Percentiles rank a stretch among this genome's conserved stretches.
These are phyloP conservation scores for Stereum hirsutum DNA, from an alignment of 1,284 basidiomycete species.

Conservation along the genomic window DNA sequence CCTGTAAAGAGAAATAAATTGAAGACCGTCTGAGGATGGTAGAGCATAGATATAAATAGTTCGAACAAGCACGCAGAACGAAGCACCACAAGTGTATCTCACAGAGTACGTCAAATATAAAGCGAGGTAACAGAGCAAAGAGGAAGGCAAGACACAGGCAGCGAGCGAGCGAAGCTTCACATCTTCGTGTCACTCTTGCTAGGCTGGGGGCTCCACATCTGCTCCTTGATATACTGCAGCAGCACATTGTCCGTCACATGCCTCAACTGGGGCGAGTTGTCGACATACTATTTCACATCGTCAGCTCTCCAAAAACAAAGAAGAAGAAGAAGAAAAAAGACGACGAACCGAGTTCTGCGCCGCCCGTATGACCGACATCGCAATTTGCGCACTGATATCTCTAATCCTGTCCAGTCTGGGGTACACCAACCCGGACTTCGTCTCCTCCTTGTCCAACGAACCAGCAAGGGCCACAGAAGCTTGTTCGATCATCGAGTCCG, in stretches of 20 bases:
- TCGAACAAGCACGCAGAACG: neutral
- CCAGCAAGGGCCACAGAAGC: slow-evolving; percentile 55
- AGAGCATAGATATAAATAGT: neutral
- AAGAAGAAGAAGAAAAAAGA: neutral
- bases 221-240: slow-evolving; percentile 38
- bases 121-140: neutral
- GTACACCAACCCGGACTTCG: slow-evolving; percentile 44
- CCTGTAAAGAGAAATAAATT: too few relatives aligned
- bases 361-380: slow-evolving; percentile 48
- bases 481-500: slow-evolving; percentile 53
- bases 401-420: slow-evolving; percentile 59
- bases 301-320: slow-evolving; percentile 1
- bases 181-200: neutral
- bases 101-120: neutral
- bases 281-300: slow-evolving; percentile 7
- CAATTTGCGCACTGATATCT: slow-evolving; percentile 57
- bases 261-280: slow-evolving; percentile 16
- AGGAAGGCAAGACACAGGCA: neutral
- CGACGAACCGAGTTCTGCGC: slow-evolving; percentile 52
- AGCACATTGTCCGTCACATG: slow-evolving; percentile 39
- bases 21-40: too few relatives aligned
- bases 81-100: neutral
- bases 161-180: neutral
- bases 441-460: slow-evolving; percentile 55
- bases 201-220: slow-evolving; percentile 46